Conservation (phyloP, 2,329 filamentous ascomycete genomes). For the Daldinia sp. region DNA sequence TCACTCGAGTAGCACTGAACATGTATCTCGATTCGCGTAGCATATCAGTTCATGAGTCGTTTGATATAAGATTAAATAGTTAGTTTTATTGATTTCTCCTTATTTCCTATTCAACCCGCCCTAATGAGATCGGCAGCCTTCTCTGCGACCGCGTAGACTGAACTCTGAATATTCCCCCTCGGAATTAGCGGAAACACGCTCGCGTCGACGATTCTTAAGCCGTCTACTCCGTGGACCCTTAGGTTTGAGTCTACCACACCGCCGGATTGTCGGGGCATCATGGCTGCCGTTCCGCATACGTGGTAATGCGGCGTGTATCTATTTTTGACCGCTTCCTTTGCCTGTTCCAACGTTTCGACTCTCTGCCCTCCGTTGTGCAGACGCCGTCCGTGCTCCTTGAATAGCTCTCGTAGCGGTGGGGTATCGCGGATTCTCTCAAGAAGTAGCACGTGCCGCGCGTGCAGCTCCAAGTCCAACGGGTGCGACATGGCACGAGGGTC, state of each 20-base stretch:
- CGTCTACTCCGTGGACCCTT: slow-evolving; percentile 47
- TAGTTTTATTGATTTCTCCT: too few species aligned
- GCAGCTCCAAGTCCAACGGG: slow-evolving; percentile 19
- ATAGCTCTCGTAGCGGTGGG: slow-evolving; percentile 9
- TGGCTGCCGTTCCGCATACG: slow-evolving; percentile 42
- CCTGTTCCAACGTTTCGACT: slow-evolving; percentile 34
- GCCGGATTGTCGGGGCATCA: slow-evolving; percentile 46
- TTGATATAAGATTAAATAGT: too few species aligned
- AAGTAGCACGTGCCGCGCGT: slow-evolving; percentile 13
- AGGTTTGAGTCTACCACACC: slow-evolving; percentile 48
- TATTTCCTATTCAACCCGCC: background rate
- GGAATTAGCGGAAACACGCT: slow-evolving; percentile 48
- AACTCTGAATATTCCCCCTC: slow-evolving; percentile 45
- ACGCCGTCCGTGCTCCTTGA: background rate
- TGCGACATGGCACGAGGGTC: slow-evolving; percentile 19
- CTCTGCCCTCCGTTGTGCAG: background rate
- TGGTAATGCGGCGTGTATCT: slow-evolving; percentile 35
- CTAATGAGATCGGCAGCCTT: slow-evolving; percentile 46
- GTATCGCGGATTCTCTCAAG: slow-evolving; percentile 20
- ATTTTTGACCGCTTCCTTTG: slow-evolving; percentile 24
- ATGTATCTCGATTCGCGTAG: too few species aligned
- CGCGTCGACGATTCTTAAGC: slow-evolving; percentile 48
- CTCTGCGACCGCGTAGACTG: slow-evolving; percentile 45
- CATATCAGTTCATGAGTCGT: too few species aligned
- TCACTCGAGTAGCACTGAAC: too few species aligned